These are phyloP conservation scores for Neoascochyta sp. DNA, from an alignment of 2,329 filamentous ascomycete genomes.

Conservation along the genomic window DNA sequence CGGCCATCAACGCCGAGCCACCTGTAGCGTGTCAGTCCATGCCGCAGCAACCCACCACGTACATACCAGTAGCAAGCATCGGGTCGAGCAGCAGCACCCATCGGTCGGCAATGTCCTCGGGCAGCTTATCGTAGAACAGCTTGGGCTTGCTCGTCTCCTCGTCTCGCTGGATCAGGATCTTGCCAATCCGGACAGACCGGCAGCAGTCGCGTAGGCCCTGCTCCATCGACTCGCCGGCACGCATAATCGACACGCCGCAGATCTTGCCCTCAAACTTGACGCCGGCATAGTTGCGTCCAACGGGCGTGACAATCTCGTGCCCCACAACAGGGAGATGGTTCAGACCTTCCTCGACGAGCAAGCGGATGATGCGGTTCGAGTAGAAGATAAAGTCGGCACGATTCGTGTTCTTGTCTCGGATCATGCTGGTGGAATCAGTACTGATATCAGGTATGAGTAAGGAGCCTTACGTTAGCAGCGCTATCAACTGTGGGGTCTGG, in stretches of 20 bases:
- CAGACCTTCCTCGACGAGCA: conserved; percentile 93
- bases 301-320: conserved; percentile 84
- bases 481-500: conserved; percentile 95
- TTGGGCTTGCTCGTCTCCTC: conserved; percentile 91
- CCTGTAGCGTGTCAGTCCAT: no score
- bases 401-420: conserved; percentile 83
- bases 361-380: conserved; percentile 94
- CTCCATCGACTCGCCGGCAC: conserved; percentile 97
- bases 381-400: conserved; percentile 99
- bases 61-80: conserved; percentile 94
- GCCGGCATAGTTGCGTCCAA: conserved; percentile 81
- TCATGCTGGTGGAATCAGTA: conserved; percentile 63
- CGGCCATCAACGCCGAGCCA: conserved; percentile 94
- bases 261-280: conserved; percentile 98
- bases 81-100: conserved; percentile 95
- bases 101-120: conserved; percentile 83
- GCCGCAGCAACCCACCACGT: no score
- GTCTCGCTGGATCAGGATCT: conserved; percentile 96
- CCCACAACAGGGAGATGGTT: conserved; percentile 93
- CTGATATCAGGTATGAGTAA: conserved; percentile 5
- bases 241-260: conserved; percentile 97
- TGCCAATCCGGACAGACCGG: conserved; percentile 94
- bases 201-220: conserved; percentile 95
- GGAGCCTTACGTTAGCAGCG: conserved; percentile 82
- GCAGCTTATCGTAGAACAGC: conserved; percentile 96